Evolutionary conservation across 257 asterid species (phyloP).

Genomic region (Ilex aquifolium): DNA sequence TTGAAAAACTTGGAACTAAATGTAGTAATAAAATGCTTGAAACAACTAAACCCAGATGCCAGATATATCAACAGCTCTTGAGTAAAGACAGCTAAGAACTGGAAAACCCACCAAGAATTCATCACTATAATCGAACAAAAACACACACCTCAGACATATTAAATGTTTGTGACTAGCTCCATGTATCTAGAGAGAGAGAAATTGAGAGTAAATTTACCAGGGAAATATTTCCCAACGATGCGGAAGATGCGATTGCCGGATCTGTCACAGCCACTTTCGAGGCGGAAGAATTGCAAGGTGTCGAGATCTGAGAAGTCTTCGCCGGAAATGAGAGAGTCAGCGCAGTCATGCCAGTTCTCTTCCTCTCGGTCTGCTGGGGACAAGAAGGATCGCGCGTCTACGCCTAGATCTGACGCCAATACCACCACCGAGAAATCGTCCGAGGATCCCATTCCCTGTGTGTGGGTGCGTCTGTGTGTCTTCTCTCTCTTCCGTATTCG

Average conservation of each 20-base stretch:
- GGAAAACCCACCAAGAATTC: too few relatives aligned
- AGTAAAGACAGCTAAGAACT: too few relatives aligned
- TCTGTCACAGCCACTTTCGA: conserved; percentile 61
- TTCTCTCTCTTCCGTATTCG: too few relatives aligned
- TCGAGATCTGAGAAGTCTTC: conserved; percentile 90
- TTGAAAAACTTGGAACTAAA: too few relatives aligned
- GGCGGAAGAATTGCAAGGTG: conserved; percentile 68
- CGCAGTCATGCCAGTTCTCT: conserved; percentile 80
- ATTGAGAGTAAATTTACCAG: conserved; percentile 36
- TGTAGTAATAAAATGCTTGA: too few relatives aligned
- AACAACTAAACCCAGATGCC: too few relatives aligned
- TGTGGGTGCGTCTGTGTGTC: not conserved
- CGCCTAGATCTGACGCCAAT: conserved; percentile 86
- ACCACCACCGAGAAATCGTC: conserved; percentile 82
- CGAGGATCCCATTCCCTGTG: conserved; percentile 12
- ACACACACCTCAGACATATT: too few relatives aligned
- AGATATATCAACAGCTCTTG: too few relatives aligned
- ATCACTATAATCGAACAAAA: too few relatives aligned
- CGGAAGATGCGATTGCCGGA: conserved; percentile 77
- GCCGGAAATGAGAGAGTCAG: conserved; percentile 38
- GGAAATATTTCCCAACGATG: conserved; percentile 89
- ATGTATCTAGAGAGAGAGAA: too few relatives aligned
- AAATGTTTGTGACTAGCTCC: too few relatives aligned
- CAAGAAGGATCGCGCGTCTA: conserved; percentile 78
- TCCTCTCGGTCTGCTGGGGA: conserved; percentile 42